phyloP scores from a whole-genome alignment of 495 filamentous ascomycete species.

The Penicillium angulare region DNA sequence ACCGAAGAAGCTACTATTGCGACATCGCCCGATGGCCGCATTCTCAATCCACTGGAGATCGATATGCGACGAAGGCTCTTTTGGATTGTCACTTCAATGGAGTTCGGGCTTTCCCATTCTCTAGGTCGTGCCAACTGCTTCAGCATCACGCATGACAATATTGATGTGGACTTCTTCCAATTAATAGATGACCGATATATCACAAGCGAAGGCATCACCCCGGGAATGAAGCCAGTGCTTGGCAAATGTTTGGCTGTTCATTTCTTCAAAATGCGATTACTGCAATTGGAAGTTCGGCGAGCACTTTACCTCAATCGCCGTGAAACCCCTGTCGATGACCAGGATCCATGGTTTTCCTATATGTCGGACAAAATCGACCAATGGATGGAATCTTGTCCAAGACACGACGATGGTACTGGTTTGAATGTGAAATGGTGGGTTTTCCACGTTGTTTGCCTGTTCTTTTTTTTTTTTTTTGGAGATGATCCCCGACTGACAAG shows the following conservation, averaged over 20 bases:
- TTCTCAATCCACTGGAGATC: slow-evolving; percentile 63
- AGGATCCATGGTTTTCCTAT: slow-evolving; percentile 76
- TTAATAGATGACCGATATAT: slow-evolving; percentile 77
- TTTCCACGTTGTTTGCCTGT: background rate
- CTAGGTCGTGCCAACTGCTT: slow-evolving; percentile 82
- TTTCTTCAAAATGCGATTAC: slow-evolving; percentile 85
- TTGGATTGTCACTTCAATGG: slow-evolving; percentile 84
- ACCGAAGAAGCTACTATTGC: slow-evolving; percentile 82
- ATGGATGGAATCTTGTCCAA: slow-evolving; percentile 65
- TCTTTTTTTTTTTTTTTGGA: background rate
- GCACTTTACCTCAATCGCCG: slow-evolving; percentile 79
- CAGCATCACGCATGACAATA: slow-evolving; percentile 71
- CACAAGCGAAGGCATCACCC: slow-evolving; percentile 68
- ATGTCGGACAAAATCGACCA: slow-evolving; percentile 75
- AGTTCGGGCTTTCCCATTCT: slow-evolving; percentile 80
- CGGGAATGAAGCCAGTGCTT: slow-evolving; percentile 61
- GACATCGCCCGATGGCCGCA: slow-evolving; percentile 44
- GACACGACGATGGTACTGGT: slow-evolving; percentile 62
- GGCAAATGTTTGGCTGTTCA: slow-evolving; percentile 87
- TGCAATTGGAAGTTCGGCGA: slow-evolving; percentile 83
- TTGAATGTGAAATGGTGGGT: slow-evolving; percentile 60
- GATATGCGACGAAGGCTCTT: slow-evolving; percentile 86
- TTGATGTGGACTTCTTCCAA: slow-evolving; percentile 80
- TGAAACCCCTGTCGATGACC: slow-evolving; percentile 66
- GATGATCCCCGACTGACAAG: slow-evolving; percentile 13